Conservation (phyloP, 805 yeast species). For the Wickerhamomyces canadensis region DNA sequence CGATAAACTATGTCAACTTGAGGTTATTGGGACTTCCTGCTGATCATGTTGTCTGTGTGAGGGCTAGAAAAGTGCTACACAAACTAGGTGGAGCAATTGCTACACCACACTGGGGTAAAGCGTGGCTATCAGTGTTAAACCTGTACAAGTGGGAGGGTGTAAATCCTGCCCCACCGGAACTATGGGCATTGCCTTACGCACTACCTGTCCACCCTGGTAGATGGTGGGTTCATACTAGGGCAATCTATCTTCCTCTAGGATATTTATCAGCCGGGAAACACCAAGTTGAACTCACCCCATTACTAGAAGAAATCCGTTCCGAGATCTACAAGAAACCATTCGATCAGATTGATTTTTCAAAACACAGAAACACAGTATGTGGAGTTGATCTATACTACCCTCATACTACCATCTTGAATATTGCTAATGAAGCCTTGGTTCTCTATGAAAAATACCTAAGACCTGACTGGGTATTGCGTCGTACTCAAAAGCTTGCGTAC, state of each 20-base stretch:
- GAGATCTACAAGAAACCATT: conserved; percentile 75
- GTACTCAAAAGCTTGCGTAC: conserved; percentile 47
- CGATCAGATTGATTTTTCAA: conserved; percentile 58
- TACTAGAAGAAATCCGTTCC: conserved; percentile 57
- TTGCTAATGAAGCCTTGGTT: conserved; percentile 53
- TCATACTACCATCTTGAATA: conserved; percentile 63
- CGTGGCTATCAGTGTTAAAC: conserved; percentile 77
- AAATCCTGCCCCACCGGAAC: conserved; percentile 96
- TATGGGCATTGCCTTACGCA: conserved; percentile 80
- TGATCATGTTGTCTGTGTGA: conserved; percentile 70
- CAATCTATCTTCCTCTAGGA: conserved; percentile 82
- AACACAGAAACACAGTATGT: conserved; percentile 78
- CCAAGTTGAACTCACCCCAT: conserved; percentile 55
- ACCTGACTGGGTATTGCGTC: conserved; percentile 64
- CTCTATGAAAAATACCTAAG: conserved; percentile 67
- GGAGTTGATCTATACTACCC: conserved; percentile 94
- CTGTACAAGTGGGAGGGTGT: conserved; percentile 94
- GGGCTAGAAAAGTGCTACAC: conserved; percentile 67
- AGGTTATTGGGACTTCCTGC: conserved; percentile 72
- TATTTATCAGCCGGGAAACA: conserved; percentile 59
- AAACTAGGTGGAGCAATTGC: conserved; percentile 85
- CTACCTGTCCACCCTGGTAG: conserved; percentile 88
- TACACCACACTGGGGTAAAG: conserved; percentile 96
- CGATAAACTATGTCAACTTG: conserved; percentile 76
- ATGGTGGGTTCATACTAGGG: conserved; percentile 99